Evolutionary conservation across 148 eudicot species (phyloP).

Genomic region (Euryodendron excelsum): DNA sequence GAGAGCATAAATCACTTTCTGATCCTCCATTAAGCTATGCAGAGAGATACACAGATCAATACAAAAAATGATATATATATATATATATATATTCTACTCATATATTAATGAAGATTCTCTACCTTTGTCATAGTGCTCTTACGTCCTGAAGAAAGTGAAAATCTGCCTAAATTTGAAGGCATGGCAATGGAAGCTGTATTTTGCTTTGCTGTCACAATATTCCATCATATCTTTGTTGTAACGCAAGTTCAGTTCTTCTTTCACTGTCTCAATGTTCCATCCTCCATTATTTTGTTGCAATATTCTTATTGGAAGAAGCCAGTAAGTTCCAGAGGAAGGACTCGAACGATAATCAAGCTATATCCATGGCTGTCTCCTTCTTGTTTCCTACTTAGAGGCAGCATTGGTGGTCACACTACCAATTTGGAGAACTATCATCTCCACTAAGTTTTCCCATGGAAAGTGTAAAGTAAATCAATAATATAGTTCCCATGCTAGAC

Average conservation of each 20-base stretch:
- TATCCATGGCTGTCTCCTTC: no score
- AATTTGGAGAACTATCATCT: conserved; percentile 25
- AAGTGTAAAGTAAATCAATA: conserved; percentile 66
- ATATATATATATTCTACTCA: neutral
- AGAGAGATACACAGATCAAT: no score
- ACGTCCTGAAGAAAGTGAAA: neutral
- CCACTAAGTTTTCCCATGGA: conserved; percentile 34
- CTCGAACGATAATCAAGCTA: no score
- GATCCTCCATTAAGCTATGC: neutral
- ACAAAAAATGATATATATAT: neutral
- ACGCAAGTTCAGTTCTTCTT: no score
- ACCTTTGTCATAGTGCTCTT: neutral
- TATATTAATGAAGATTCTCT: neutral
- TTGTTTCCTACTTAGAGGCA: neutral
- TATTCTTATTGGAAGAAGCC: neutral
- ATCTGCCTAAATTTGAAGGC: neutral
- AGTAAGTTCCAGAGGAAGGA: neutral
- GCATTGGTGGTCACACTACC: conserved; percentile 13
- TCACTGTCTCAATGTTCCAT: neutral
- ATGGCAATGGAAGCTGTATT: no score
- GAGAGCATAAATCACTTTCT: neutral
- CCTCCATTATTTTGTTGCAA: neutral
- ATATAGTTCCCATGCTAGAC: conserved; percentile 71
- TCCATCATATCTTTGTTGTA: no score
- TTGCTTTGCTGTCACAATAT: neutral